Evolutionary conservation across 208 protist species (phyloP).

Genomic region (Trichomonas tenax): DNA sequence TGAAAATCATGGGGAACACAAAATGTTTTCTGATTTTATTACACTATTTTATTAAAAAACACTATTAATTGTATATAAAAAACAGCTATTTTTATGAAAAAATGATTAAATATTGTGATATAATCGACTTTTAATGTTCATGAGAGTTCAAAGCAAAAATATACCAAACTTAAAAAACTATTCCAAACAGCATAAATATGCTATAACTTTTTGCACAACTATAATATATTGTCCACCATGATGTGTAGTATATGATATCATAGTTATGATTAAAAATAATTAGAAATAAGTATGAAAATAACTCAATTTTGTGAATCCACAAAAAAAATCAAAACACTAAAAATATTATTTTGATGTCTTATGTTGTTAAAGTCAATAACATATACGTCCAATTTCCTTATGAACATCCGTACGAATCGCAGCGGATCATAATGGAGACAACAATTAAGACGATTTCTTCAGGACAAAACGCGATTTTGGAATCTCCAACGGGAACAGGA

Average conservation of each 20-base stretch:
- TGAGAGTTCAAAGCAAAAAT: no score
- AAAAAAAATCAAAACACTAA: not conserved
- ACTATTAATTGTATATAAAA: no score
- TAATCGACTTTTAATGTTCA: no score
- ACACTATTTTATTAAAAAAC: no score
- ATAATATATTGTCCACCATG: not conserved
- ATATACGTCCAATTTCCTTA: not conserved
- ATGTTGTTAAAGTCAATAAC: not conserved
- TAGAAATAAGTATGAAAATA: not conserved
- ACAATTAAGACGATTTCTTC: not conserved
- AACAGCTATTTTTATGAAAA: no score
- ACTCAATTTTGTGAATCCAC: not conserved
- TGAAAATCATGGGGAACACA: no score
- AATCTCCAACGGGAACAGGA: slow-evolving; percentile 14
- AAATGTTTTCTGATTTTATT: no score
- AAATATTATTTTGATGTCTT: no score
- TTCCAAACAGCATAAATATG: no score
- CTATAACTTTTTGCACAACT: no score
- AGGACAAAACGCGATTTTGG: not conserved
- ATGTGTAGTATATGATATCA: not conserved
- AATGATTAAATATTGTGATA: no score
- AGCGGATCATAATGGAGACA: not conserved
- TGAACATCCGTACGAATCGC: not conserved
- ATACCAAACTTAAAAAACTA: no score
- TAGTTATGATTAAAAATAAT: not conserved